phyloP scores from a whole-genome alignment of 2,329 filamentous ascomycete genomes.

The Sporothrix sp. region DNA sequence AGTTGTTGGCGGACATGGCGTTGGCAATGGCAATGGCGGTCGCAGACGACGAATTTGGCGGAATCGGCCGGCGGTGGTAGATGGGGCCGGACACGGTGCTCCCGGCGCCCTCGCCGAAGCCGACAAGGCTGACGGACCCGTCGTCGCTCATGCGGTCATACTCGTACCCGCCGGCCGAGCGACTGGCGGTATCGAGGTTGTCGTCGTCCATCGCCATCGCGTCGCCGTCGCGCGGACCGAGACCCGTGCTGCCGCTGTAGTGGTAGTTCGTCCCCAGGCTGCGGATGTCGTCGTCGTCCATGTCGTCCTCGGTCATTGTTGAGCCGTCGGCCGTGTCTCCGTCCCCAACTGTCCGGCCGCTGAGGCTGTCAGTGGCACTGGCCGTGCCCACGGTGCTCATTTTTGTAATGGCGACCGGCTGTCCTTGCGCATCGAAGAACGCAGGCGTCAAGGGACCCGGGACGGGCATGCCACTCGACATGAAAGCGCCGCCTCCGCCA shows the following conservation, averaged over 20 bases:
- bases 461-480: conserved; percentile 10
- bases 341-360: conserved; percentile 24
- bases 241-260: conserved; percentile 31
- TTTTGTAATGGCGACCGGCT: conserved; percentile 58
- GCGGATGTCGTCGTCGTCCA: conserved; percentile 56
- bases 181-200: conserved; percentile 38
- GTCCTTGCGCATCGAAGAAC: conserved; percentile 73
- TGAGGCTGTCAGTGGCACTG: conserved; percentile 65
- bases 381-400: conserved; percentile 88
- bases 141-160: conserved; percentile 75
- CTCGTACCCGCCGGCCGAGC: conserved; percentile 43
- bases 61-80: conserved; percentile 44
- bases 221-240: conserved; percentile 16
- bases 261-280: conserved; percentile 56
- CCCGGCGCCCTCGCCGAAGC: conserved; percentile 84
- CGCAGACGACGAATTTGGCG: conserved; percentile 20
- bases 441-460: conserved; percentile 43
- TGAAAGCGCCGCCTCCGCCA: conserved; percentile 19
- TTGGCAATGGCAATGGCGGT: conserved; percentile 25
- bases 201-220: conserved; percentile 42
- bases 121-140: conserved; percentile 72
- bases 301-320: conserved; percentile 34
- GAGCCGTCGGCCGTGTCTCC: conserved; percentile 39
- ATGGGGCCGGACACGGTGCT: conserved; percentile 75
- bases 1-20: conserved; percentile 20